Percentiles rank a stretch among this genome's conserved stretches.
These are phyloP conservation scores for Alloascoidea hylecoeti DNA, from an alignment of 805 yeast genomes.

Conservation along the genomic window DNA sequence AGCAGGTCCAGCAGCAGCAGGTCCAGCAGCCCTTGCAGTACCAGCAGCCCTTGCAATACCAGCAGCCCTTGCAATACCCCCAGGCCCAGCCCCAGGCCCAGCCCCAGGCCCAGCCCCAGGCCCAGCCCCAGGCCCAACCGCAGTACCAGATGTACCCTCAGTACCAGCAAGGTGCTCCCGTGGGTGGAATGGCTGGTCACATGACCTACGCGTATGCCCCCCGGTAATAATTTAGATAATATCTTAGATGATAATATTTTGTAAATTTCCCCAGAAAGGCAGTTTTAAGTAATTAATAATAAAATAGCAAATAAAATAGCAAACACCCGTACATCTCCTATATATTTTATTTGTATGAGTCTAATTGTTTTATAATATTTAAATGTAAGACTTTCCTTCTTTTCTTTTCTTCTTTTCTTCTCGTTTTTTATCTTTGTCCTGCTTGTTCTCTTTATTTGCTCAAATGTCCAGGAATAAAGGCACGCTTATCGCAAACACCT, in stretches of 20 bases:
- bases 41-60: neutral
- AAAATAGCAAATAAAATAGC: too few species aligned
- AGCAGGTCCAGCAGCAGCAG: neutral
- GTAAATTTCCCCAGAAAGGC: too few species aligned
- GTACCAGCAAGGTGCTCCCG: neutral
- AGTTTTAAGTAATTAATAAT: too few species aligned
- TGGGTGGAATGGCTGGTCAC: too few species aligned
- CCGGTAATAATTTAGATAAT: too few species aligned
- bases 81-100: neutral
- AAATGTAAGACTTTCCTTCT: too few species aligned
- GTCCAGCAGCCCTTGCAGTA: neutral
- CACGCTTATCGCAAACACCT: conserved; percentile 25
- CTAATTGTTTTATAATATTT: too few species aligned
- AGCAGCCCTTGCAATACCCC: neutral
- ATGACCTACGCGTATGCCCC: too few species aligned
- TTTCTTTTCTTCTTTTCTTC: neutral
- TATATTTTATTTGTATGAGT: too few species aligned
- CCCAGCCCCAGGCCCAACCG: neutral
- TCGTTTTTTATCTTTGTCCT: neutral
- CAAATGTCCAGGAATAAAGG: neutral
- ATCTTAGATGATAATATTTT: too few species aligned
- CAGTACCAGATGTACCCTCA: neutral
- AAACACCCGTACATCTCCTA: conserved; percentile 1
- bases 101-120: neutral
- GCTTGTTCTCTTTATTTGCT: neutral